Percentiles rank a stretch among this genome's conserved stretches.
Evolutionary conservation across 139 green algal species (phyloP).

Genomic region (Micromonas pusilla): DNA sequence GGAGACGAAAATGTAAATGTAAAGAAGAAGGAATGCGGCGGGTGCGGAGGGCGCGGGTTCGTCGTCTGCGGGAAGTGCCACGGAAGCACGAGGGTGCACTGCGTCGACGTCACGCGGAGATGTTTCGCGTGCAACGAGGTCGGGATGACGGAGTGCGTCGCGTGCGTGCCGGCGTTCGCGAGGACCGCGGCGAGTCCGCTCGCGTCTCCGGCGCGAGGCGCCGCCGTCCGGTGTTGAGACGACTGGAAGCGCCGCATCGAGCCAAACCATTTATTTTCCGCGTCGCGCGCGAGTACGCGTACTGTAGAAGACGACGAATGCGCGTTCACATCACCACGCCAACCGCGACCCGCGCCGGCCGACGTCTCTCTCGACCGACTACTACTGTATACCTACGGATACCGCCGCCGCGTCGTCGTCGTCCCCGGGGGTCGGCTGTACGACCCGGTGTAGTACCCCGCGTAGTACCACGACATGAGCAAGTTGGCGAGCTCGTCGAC

Average conservation of each 20-base stretch:
- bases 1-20: not conserved
- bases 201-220: no score
- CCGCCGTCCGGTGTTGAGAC: no score
- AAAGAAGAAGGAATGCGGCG: not conserved
- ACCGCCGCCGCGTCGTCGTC: not conserved
- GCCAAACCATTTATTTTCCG: no score
- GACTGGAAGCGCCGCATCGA: no score
- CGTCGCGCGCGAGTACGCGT: no score
- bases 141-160: not conserved
- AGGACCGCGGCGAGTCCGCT: no score
- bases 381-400: no score
- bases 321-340: no score
- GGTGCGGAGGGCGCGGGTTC: not conserved
- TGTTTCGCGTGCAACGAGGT: not conserved
- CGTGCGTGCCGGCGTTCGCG: no score
- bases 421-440: not conserved
- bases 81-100: not conserved
- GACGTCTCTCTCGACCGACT: no score
- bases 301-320: no score
- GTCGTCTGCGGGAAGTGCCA: not conserved
- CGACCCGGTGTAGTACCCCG: conserved; percentile 24
- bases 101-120: not conserved
- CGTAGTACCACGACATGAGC: conserved; percentile 21
- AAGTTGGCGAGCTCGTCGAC: conserved; percentile 18
- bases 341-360: no score